Base-by-base conservation (phyloP, 106 monocot genomes). In the Posidonia australis region DNA sequence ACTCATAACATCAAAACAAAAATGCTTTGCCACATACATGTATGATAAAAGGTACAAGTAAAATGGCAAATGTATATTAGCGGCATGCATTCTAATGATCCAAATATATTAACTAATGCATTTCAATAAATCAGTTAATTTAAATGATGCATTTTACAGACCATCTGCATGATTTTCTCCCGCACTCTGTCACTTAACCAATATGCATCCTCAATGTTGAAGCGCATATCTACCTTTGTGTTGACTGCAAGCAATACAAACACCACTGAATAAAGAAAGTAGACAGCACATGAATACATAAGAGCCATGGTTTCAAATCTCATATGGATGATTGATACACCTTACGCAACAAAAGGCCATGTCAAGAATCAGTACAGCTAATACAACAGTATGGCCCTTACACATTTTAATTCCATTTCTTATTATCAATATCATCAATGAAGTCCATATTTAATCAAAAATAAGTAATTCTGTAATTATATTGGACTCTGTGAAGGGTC, bases 221-320 rank as follows among this genome's bases (percentile, higher is more conserved):
- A 90, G 13, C 94, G 86, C 94, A 96, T 96, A 54, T 96, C 94
- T 27, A 90, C 94, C 78, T 96, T 96, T 54, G 94, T 90, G 71
- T 90, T 96, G 63, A 96, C 94, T 96, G 90, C 67, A 84, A 74
- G 13, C 18, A n/a, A 48, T 48, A 13, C 2, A 48, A 48, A 16
- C 48, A 48, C 17, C 13, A 48, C 48, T 16, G 11, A 10, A 48
- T 3, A 48, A 5, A 16, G 48, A 16, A 48, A 48, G 13, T 48
- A 9, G 48, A 36, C 2, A 16, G 48, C 13, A 48, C n/a, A n/a
- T n/a, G n/a, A n/a, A n/a, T n/a, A 48, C 48, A 48, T 48, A 13
- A 48, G 2, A 10, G 11, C 48, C 18, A 36, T 36, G 36, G 36
- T 36, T 36, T 36, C 36, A 36, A 36, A 36, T 36, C 2, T 7